These are phyloP conservation scores for Erodium trifolium DNA, from an alignment of 441 rosid genomes.

Conservation along the genomic window DNA sequence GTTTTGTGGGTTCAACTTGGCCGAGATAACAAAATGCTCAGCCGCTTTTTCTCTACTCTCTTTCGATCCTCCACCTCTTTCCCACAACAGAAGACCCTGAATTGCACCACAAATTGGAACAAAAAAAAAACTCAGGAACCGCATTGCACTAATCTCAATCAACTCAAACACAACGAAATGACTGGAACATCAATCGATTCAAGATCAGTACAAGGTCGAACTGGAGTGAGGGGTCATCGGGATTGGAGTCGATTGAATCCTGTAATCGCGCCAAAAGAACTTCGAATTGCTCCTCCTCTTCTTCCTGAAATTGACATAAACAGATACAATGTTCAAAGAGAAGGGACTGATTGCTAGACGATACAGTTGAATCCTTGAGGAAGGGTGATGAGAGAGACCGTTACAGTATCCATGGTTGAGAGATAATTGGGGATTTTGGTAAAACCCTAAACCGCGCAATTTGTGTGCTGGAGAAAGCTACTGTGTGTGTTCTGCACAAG, in stretches of 20 bases:
- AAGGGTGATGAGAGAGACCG: conserved; percentile 6
- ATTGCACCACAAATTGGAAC: conserved; percentile 8
- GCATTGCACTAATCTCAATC: not conserved
- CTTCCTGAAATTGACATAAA: conserved; percentile 17
- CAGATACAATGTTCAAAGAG: not conserved
- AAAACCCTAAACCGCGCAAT: conserved; percentile 11
- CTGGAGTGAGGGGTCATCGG: conserved; percentile 58
- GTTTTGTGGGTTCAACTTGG: conserved; percentile 57
- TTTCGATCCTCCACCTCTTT: conserved; percentile 32
- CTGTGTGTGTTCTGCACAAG: not conserved
- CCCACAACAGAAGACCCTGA: conserved; percentile 72
- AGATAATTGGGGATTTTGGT: conserved; percentile 1
- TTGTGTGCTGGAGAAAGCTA: not conserved
- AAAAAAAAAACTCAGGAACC: not conserved
- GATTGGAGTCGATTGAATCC: conserved; percentile 50
- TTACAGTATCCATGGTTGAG: not conserved
- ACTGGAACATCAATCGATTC: not conserved
- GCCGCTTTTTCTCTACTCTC: conserved; percentile 48
- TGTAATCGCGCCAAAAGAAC: conserved; percentile 31
- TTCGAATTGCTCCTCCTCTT: conserved; percentile 19
- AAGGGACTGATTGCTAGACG: not conserved
- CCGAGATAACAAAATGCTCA: conserved; percentile 61
- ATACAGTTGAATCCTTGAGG: not conserved
- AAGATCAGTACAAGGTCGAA: conserved; percentile 43
- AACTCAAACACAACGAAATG: conserved; percentile 6